Percentiles rank a stretch among this genome's conserved stretches.
These are phyloP conservation scores for Monosporascus ibericus DNA, from an alignment of 2,329 filamentous ascomycete genomes.

Conservation along the genomic window DNA sequence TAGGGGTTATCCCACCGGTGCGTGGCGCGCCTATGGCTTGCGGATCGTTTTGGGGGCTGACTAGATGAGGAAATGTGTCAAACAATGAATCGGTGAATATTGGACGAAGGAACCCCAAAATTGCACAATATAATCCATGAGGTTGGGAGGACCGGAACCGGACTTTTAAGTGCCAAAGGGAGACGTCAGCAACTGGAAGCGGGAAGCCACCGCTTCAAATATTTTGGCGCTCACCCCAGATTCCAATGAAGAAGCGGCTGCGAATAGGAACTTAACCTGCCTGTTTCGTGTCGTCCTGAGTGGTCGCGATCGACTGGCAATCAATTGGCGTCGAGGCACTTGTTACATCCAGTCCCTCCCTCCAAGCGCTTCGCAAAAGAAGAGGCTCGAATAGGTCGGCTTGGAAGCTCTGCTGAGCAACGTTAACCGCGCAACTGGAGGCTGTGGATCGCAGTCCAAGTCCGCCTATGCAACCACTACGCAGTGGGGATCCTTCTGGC, in stretches of 20 bases:
- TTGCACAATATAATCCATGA: neutral
- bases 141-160: neutral
- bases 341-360: neutral
- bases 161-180: neutral
- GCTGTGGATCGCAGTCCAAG: too few species aligned
- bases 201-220: neutral
- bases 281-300: neutral
- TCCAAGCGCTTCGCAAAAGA: neutral
- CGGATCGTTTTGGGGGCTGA: too few species aligned
- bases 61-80: neutral
- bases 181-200: neutral
- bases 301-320: neutral
- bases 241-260: neutral
- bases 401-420: neutral
- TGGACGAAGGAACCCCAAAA: neutral
- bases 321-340: neutral
- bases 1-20: too few species aligned
- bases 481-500: neutral
- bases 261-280: neutral
- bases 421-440: neutral
- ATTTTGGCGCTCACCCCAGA: neutral
- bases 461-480: neutral
- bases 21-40: too few species aligned
- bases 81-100: neutral
- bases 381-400: neutral